Evolutionary conservation across 805 yeast species (phyloP).

Genomic region (Metschnikowia amazonensis): DNA sequence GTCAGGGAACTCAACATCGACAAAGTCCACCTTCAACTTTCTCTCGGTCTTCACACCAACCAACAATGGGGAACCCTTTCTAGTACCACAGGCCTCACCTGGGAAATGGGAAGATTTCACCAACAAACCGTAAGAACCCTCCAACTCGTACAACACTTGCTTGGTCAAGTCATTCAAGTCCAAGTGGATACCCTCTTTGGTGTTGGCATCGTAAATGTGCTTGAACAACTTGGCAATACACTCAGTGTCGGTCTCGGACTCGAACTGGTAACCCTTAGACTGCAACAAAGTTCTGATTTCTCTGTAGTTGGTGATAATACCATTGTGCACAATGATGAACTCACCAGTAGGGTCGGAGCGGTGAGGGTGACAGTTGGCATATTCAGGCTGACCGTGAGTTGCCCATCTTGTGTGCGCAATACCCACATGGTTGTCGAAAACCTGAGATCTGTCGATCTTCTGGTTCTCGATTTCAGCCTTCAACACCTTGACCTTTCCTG

Average conservation of each 20-base stretch:
- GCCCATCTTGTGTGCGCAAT: slow-evolving; percentile 99
- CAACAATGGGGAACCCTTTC: slow-evolving; percentile 96
- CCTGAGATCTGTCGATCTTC: slow-evolving; percentile 54
- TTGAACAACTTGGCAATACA: slow-evolving; percentile 94
- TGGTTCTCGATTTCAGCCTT: slow-evolving; percentile 54
- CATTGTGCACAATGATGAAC: slow-evolving; percentile 93
- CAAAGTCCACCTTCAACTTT: slow-evolving; percentile 95
- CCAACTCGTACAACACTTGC: slow-evolving; percentile 85
- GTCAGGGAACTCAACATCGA: slow-evolving; percentile 95
- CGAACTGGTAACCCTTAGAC: slow-evolving; percentile 78
- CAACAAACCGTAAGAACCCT: slow-evolving; percentile 95
- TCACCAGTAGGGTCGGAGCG: slow-evolving; percentile 79
- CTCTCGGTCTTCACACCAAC: slow-evolving; percentile 96
- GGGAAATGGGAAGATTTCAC: slow-evolving; percentile 92
- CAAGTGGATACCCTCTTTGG: slow-evolving; percentile 66
- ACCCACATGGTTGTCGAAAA: slow-evolving; percentile 84
- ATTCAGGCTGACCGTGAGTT: slow-evolving; percentile 93
- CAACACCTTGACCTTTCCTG: slow-evolving; percentile 86
- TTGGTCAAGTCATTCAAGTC: slow-evolving; percentile 93
- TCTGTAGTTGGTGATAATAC: slow-evolving; percentile 94
- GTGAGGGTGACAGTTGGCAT: slow-evolving; percentile 92
- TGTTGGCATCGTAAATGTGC: slow-evolving; percentile 77
- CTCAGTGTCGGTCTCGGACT: slow-evolving; percentile 95
- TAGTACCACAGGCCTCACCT: slow-evolving; percentile 91
- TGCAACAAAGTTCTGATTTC: slow-evolving; percentile 79